Base-by-base conservation (phyloP, 352 stramenopile genomes). In the Halophytophthora batemanensis region DNA sequence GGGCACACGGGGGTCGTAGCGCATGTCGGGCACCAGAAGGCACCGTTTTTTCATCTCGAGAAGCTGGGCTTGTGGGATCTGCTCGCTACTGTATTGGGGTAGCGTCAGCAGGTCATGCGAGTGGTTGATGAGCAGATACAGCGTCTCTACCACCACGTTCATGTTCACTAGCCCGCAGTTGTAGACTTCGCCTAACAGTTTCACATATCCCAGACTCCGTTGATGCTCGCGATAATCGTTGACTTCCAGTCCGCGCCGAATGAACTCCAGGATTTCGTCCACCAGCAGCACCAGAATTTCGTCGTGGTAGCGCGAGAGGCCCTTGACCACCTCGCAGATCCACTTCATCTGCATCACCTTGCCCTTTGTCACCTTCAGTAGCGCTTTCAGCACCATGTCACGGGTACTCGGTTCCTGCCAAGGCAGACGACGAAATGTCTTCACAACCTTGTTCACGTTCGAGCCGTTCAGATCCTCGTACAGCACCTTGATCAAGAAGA, bases 61-160 rank as follows among this genome's bases (percentile, higher is more conserved):
- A 8, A 84, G 35, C 19, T 86, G 74, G 10, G 61, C 42, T 5
- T 61, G 13, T 0, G 57, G 54, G 2, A 72, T 44, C 17, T 62
- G 64, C 14, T 64, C 50, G 19, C 60, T 66, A 17, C 56, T 70
- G 36, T 86, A 91, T 51, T 87, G 72, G 1, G 78, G 73, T 8
- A 90, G 53, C 14, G 50, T 74, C 33, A 88, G 67, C 48, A 98
- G 82, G 45, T 97, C 89, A 53, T 99, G 96, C 31, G 93, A 97
- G 64, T 97, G 88, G 57, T 98, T 90, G 43, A 99, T 78, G 28
- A 99, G 73, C 29, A 96, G 71, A 58, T 98, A 97, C 12, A 99
- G 69, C 49, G 90, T 89, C 39, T 98, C 91, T 37, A 99, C 82
- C 39, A 98, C 68, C 2, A 98, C 77, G 33, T 93, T 92, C 41